Evolutionary conservation across 1,284 basidiomycete genomes (phyloP).

Genomic region (Phellopilus nigrolimitatus): DNA sequence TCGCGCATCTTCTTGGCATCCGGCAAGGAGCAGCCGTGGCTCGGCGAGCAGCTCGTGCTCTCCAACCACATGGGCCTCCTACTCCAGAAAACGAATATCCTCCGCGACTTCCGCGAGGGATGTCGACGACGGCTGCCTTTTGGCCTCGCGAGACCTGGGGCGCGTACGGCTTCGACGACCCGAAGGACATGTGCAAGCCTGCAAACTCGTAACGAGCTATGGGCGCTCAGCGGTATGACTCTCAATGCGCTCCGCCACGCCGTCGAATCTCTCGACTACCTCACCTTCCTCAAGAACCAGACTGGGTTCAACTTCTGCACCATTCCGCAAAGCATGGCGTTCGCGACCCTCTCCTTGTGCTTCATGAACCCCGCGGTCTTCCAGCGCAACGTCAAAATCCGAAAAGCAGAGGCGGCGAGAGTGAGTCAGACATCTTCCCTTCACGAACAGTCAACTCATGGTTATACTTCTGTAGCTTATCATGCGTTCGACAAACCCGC

Average conservation of each 20-base stretch:
- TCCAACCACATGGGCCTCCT: conserved; percentile 96
- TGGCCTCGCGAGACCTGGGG: conserved; percentile 96
- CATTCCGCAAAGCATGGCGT: conserved; percentile 94
- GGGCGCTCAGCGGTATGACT: conserved; percentile 85
- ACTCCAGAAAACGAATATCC: conserved; percentile 98
- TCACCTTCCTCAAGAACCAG: conserved; percentile 85
- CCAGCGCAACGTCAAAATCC: conserved; percentile 90
- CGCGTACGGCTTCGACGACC: conserved; percentile 64
- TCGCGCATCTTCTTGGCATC: conserved; percentile 88
- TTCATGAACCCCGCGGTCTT: conserved; percentile 95
- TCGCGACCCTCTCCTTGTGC: conserved; percentile 88
- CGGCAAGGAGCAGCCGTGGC: conserved; percentile 75
- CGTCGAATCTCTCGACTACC: conserved; percentile 86
- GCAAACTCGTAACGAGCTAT: conserved; percentile 63
- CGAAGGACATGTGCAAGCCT: conserved; percentile 63
- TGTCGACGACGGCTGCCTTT: conserved; percentile 81
- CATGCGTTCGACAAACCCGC: conserved; percentile 85
- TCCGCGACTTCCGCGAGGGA: conserved; percentile 96
- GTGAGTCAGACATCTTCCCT: conserved; percentile 43
- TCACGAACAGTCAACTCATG: conserved; percentile 9
- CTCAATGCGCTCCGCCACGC: conserved; percentile 86
- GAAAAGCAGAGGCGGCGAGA: conserved; percentile 84
- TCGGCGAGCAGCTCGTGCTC: conserved; percentile 81
- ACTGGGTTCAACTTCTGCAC: conserved; percentile 96
- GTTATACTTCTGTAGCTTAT: conserved; percentile 63